These are phyloP conservation scores for Maudiozyma saulgeensis DNA, from an alignment of 805 yeast genomes.

Conservation along the genomic window DNA sequence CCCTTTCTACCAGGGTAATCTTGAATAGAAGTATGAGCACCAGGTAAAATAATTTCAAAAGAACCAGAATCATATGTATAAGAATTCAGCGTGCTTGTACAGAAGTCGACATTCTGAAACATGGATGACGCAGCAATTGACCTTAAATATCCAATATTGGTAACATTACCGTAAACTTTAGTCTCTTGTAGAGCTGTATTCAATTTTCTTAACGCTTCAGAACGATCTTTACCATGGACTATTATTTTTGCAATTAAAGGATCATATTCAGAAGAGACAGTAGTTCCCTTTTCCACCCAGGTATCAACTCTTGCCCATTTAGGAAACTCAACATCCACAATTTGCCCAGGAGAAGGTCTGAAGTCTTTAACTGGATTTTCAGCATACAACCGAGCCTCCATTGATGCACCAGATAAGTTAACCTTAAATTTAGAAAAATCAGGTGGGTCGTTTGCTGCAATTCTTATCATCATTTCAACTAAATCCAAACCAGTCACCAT, in stretches of 20 bases:
- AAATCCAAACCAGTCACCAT: conserved; percentile 88
- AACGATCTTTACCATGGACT: conserved; percentile 84
- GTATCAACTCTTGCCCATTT: conserved; percentile 88
- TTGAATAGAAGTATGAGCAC: conserved; percentile 93
- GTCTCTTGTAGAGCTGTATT: conserved; percentile 80
- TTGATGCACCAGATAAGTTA: conserved; percentile 72
- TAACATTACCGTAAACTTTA: conserved; percentile 75
- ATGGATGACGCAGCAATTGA: conserved; percentile 74
- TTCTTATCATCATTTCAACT: conserved; percentile 92
- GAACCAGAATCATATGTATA: conserved; percentile 75
- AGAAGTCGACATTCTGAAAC: conserved; percentile 77
- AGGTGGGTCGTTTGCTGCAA: conserved; percentile 86
- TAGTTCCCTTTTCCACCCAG: conserved; percentile 87
- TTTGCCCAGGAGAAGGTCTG: conserved; percentile 92
- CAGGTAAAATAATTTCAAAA: conserved; percentile 77
- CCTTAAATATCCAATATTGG: conserved; percentile 83
- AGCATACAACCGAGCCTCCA: conserved; percentile 95
- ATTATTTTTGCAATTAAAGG: conserved; percentile 94
- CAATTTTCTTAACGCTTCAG: conserved; percentile 70
- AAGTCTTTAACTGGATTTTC: conserved; percentile 94
- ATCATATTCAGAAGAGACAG: conserved; percentile 85
- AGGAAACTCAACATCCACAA: conserved; percentile 80
- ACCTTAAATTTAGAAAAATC: conserved; percentile 51
- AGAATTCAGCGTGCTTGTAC: conserved; percentile 79
- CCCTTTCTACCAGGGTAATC: conserved; percentile 88